Evolutionary conservation across 306 rosid genomes (phyloP).

Genomic region (Vigna mungo): DNA sequence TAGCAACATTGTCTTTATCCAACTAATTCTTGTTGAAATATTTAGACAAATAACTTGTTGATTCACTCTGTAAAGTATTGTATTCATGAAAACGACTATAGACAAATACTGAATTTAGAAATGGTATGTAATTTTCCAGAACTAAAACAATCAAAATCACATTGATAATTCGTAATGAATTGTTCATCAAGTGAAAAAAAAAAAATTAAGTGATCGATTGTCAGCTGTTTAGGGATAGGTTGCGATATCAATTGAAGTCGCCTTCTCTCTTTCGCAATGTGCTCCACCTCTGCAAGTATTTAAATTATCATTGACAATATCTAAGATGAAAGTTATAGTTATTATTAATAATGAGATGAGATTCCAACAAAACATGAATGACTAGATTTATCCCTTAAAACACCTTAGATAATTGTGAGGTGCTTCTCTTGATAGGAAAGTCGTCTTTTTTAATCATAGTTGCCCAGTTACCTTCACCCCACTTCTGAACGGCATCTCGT

Average conservation of each 20-base stretch:
- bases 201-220: not conserved
- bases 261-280: constrained; percentile 58
- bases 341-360: too few relatives aligned
- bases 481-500: constrained; percentile 63
- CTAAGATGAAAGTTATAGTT: not conserved
- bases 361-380: too few relatives aligned
- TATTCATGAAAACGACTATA: too few relatives aligned
- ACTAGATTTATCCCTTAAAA: too few relatives aligned
- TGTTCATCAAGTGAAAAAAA: constrained; percentile 50
- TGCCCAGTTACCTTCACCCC: constrained; percentile 89
- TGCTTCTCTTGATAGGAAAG: constrained; percentile 61
- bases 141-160: not conserved
- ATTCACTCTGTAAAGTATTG: too few relatives aligned
- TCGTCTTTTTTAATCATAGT: constrained; percentile 54
- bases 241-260: constrained; percentile 8
- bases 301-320: constrained; percentile 29
- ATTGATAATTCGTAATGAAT: constrained; percentile 20
- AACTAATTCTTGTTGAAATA: too few relatives aligned
- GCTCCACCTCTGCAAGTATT: constrained; percentile 76
- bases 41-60: too few relatives aligned
- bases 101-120: not conserved
- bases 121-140: not conserved
- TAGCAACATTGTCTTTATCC: too few relatives aligned
- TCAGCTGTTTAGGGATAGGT: constrained; percentile 42
- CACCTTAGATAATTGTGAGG: constrained; percentile 81